Evolutionary conservation across 805 yeast species (phyloP).

Genomic region (Teunomyces barrocoloradensis): DNA sequence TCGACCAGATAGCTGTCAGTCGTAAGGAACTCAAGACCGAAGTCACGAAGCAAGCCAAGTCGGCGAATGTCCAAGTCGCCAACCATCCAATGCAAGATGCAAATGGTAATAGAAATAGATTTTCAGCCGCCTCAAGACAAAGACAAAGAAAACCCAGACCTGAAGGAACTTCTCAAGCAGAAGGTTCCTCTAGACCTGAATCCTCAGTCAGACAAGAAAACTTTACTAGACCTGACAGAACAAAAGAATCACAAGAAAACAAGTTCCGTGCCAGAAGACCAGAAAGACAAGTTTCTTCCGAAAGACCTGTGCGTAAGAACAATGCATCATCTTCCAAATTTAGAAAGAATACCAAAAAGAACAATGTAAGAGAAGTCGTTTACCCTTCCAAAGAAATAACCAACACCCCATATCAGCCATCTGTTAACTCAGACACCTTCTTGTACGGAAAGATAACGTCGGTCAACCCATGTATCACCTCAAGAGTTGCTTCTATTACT

Average conservation of each 20-base stretch:
- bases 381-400: conserved; percentile 6
- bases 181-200: neutral
- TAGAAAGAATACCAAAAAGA: neutral
- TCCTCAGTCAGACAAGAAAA: neutral
- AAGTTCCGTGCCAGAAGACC: conserved; percentile 6
- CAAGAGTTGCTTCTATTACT: conserved; percentile 40
- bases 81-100: conserved; percentile 2
- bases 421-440: conserved; percentile 26
- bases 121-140: neutral
- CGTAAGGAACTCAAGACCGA: conserved; percentile 9
- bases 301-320: conserved; percentile 3
- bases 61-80: neutral
- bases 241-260: neutral
- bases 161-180: conserved; percentile 5
- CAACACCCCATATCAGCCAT: conserved; percentile 16
- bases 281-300: neutral
- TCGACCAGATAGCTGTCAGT: conserved; percentile 29
- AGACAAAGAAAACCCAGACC: conserved; percentile 4
- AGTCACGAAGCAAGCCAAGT: conserved; percentile 1
- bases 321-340: conserved; percentile 1
- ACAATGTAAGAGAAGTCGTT: neutral
- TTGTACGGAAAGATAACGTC: conserved; percentile 38
- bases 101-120: neutral
- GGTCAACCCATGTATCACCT: conserved; percentile 22
- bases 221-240: neutral